Percentiles rank a stretch among this genome's conserved stretches.
Conservation (phyloP, 441 rosid genomes). For the Erysimum pusillum region DNA sequence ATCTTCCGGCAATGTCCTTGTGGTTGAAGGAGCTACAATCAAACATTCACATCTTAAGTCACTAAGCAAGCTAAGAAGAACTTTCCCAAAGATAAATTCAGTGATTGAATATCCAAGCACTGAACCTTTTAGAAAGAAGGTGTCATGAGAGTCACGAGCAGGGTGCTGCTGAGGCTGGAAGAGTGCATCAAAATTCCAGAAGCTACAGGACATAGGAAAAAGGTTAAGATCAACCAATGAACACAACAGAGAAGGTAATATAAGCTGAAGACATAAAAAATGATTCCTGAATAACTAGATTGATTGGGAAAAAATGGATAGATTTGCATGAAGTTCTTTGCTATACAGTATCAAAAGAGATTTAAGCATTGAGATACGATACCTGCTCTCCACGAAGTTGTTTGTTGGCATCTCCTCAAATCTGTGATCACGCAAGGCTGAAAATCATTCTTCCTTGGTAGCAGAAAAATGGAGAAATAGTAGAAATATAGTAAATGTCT, state of each 20-base stretch:
- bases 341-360: slow-evolving; percentile 25
- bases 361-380: slow-evolving; percentile 6
- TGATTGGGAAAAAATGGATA: not conserved
- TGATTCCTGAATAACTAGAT: slow-evolving; percentile 10
- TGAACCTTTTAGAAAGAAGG: slow-evolving; percentile 83
- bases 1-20: slow-evolving; percentile 83
- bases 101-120: slow-evolving; percentile 16
- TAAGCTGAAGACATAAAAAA: not conserved
- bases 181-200: slow-evolving; percentile 97
- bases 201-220: slow-evolving; percentile 32
- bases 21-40: slow-evolving; percentile 75
- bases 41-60: slow-evolving; percentile 22
- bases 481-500: slow-evolving; percentile 38
- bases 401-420: slow-evolving; percentile 99
- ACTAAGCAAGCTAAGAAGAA: slow-evolving; percentile 39
- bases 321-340: slow-evolving; percentile 29
- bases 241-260: not conserved
- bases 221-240: not conserved
- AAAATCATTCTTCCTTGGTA: not conserved
- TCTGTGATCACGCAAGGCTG: slow-evolving; percentile 55
- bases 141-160: slow-evolving; percentile 97
- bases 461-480: slow-evolving; percentile 25
- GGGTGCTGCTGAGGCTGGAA: slow-evolving; percentile 99
- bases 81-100: slow-evolving; percentile 1
- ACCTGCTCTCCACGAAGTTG: slow-evolving; percentile 97